These are phyloP conservation scores for Malus hybrid DNA, from an alignment of 331 rosid species.

Conservation along the genomic window DNA sequence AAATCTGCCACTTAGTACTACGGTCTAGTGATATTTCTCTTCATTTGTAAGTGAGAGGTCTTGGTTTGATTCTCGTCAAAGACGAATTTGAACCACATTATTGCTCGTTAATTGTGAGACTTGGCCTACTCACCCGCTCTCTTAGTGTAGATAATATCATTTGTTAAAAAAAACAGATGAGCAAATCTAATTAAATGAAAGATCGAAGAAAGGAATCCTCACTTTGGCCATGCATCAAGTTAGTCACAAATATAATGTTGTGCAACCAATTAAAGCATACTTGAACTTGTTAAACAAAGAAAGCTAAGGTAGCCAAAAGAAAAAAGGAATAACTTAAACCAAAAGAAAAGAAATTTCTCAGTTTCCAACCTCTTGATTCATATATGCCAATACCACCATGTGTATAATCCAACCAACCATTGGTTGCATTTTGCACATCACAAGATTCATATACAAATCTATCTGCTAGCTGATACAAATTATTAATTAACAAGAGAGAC, in stretches of 20 bases:
- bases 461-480: too few species aligned
- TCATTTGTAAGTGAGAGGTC: too few species aligned
- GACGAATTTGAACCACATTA: too few species aligned
- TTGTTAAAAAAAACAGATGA: too few species aligned
- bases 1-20: too few species aligned
- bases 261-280: conserved; percentile 12
- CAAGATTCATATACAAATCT: not conserved
- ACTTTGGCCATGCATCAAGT: conserved; percentile 19
- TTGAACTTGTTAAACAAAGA: conserved; percentile 4
- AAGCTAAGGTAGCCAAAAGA: not conserved
- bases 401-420: conserved; percentile 12
- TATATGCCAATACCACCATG: not conserved
- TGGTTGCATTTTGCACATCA: not conserved
- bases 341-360: not conserved
- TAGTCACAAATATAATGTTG: not conserved
- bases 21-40: too few species aligned
- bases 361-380: not conserved
- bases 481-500: not conserved
- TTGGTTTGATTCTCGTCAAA: too few species aligned
- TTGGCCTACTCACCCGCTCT: too few species aligned
- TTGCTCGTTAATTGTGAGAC: too few species aligned
- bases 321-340: conserved; percentile 23
- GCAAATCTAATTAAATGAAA: too few species aligned
- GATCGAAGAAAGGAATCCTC: conserved; percentile 20
- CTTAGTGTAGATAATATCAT: too few species aligned